A percentile compares a stretch with the other conserved stretches of the same genome.
phyloP scores from a whole-genome alignment of 305 asterid species.

The Solanum chacoense region DNA sequence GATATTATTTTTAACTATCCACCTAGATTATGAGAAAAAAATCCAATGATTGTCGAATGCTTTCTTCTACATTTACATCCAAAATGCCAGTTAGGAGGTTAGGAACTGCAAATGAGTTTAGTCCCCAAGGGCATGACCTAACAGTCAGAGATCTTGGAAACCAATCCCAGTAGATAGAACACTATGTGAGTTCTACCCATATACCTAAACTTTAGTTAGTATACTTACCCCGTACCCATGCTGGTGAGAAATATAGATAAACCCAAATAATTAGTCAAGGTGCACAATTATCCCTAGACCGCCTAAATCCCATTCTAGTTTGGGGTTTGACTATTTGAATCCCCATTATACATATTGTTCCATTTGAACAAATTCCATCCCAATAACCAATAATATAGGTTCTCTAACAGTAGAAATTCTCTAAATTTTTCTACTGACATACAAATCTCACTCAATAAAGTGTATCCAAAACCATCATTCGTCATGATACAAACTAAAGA shows the following conservation, averaged over 20 bases:
- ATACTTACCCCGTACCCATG: no score
- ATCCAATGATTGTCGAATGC: no score
- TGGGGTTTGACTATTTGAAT: background rate
- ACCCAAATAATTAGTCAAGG: background rate
- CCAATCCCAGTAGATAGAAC: background rate
- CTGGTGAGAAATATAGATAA: background rate
- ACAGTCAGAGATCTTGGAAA: background rate
- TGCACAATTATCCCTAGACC: background rate
- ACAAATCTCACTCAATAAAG: background rate
- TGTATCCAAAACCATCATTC: background rate
- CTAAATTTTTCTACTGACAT: background rate
- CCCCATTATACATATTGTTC: background rate
- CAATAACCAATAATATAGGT: background rate
- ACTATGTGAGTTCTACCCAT: background rate
- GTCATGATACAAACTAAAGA: background rate
- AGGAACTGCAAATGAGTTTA: background rate
- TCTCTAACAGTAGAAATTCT: background rate
- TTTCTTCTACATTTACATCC: background rate
- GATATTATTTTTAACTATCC: background rate
- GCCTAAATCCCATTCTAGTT: background rate
- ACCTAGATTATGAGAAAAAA: background rate
- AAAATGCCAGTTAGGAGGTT: background rate
- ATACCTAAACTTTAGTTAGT: background rate
- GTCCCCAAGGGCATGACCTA: background rate
- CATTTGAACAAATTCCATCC: background rate